Evolutionary conservation across 2,329 filamentous ascomycete genomes (phyloP).

Genomic region (Fusarium continuum): DNA sequence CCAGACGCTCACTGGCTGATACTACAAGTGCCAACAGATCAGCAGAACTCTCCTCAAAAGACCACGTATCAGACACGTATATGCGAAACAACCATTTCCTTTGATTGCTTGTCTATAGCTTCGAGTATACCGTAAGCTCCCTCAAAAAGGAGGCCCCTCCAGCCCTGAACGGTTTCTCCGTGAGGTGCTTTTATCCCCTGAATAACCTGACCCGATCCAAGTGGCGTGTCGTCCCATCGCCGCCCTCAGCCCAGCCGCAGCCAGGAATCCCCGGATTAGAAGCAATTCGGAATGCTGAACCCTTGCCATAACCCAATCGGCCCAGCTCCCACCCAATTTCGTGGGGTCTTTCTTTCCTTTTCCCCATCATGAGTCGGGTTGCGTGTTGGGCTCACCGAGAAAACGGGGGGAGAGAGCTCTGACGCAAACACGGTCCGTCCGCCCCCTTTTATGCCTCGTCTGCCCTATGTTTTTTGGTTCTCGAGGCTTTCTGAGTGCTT

Average conservation of each 20-base stretch:
- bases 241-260: slow-evolving; percentile 6
- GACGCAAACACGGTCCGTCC: slow-evolving; percentile 28
- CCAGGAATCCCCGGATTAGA: slow-evolving; percentile 3
- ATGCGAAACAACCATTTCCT: not conserved
- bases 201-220: slow-evolving; percentile 35
- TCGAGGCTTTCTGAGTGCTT: not conserved
- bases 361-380: slow-evolving; percentile 1
- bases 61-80: not conserved
- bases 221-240: slow-evolving; percentile 40
- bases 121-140: not conserved
- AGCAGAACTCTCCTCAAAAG: not conserved
- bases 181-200: slow-evolving; percentile 38
- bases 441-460: slow-evolving; percentile 20
- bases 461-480: not conserved
- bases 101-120: not conserved
- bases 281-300: not conserved
- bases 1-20: not conserved
- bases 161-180: slow-evolving; percentile 26
- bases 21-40: not conserved
- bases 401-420: slow-evolving; percentile 24
- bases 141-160: not conserved
- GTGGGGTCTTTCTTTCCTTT: slow-evolving; percentile 2
- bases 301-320: slow-evolving; percentile 25
- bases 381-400: slow-evolving; percentile 33
- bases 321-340: slow-evolving; percentile 25